These are phyloP conservation scores for Mychonastes homosphaera DNA, from an alignment of 139 green algal species.

Conservation along the genomic window DNA sequence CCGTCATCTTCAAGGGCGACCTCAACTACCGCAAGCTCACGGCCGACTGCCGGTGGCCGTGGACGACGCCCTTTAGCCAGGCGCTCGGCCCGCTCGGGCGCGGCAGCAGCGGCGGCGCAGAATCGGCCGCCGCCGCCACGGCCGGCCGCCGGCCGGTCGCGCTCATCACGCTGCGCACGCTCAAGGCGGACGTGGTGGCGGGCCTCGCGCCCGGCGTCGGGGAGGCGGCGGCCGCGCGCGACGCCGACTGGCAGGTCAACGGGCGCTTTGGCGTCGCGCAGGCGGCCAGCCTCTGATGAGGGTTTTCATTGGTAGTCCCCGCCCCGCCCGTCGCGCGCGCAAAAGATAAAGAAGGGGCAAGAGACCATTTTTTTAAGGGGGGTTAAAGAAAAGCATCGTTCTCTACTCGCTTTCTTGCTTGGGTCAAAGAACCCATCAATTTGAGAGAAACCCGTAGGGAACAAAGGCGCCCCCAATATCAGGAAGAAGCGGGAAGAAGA, in stretches of 20 bases:
- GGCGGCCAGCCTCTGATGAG: background rate
- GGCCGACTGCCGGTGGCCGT: slow-evolving; percentile 38
- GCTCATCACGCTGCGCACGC: slow-evolving; percentile 34
- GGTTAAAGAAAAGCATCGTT: no score
- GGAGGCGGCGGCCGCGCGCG: slow-evolving; percentile 5
- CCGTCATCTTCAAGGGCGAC: slow-evolving; percentile 42
- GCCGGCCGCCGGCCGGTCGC: slow-evolving; percentile 24
- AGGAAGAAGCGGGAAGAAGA: no score
- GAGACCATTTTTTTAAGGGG: no score
- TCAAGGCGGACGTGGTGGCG: slow-evolving; percentile 43
- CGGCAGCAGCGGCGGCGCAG: no score
- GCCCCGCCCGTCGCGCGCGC: no score
- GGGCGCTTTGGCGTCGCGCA: slow-evolving; percentile 45
- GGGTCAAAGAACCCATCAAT: no score
- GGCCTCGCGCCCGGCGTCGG: slow-evolving; percentile 26
- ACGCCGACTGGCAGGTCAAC: slow-evolving; percentile 36
- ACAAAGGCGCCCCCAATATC: no score
- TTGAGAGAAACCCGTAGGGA: no score
- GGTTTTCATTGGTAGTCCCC: no score
- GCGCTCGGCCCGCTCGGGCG: slow-evolving; percentile 18
- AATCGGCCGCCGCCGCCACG: background rate
- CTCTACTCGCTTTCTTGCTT: no score
- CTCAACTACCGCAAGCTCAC: slow-evolving; percentile 46
- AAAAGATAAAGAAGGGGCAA: no score
- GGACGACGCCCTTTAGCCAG: slow-evolving; percentile 20